Percentiles rank a stretch among this genome's conserved stretches.
Evolutionary conservation across 78 protist genomes (phyloP).

Genomic region (Tieghemostelium lacteum): DNA sequence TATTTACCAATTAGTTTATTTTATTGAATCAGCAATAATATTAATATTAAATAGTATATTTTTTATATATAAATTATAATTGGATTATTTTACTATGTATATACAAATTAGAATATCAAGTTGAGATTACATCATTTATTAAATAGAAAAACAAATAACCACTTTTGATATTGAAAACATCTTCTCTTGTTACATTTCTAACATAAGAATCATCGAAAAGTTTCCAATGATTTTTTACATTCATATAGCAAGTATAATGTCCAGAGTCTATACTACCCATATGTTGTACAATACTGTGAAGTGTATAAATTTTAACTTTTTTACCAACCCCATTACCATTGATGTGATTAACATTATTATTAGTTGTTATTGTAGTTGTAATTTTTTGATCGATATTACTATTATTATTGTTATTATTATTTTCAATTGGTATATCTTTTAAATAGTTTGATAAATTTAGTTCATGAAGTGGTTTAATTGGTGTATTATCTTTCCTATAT

Average conservation of each 20-base stretch:
- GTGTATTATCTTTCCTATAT: background rate
- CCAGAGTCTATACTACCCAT: constrained; percentile 16
- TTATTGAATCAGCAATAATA: too few species aligned
- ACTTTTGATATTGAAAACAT: background rate
- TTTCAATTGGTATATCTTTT: background rate
- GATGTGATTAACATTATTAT: too few species aligned
- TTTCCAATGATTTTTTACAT: constrained; percentile 35
- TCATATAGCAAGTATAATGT: constrained; percentile 44
- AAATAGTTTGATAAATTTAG: background rate
- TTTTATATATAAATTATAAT: too few species aligned
- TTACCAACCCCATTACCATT: too few species aligned
- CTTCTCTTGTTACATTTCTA: background rate
- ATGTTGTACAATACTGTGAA: constrained; percentile 46
- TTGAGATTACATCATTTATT: background rate
- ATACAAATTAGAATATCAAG: too few species aligned
- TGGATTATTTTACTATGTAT: too few species aligned
- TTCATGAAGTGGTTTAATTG: background rate
- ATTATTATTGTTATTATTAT: constrained; percentile 1
- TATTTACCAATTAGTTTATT: too few species aligned
- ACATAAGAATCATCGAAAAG: constrained; percentile 36
- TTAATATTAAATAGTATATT: too few species aligned
- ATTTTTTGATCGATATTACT: background rate
- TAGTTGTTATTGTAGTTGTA: background rate
- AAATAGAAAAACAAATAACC: constrained; percentile 27
- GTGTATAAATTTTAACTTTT: constrained; percentile 21